Base-by-base conservation (phyloP, 192 early-diverging fungal species). In the Gaertneriomyces sp. region DNA sequence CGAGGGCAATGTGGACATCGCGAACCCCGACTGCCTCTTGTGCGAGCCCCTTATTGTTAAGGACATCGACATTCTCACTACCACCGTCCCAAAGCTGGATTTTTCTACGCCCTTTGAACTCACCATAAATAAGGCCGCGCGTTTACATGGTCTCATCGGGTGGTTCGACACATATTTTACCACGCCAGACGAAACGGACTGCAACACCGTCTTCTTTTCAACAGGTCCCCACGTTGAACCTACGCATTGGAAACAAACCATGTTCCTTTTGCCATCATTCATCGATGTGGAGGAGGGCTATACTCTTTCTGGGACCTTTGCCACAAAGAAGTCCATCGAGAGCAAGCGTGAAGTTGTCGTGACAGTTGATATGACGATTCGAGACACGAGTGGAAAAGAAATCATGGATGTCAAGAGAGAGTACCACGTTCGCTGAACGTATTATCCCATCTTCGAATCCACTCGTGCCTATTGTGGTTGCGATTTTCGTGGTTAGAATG, bases 211-310 rank as follows among this genome's bases (percentile, higher is more conserved):
- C 7, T 47, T 55, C 45, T 87, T 92, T 68, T 87, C 86, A 1
- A 94, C 90, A 1, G 85, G 88, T 0, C 91, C 93, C 7, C 75
- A 81, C 51, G 85, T 85, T 33, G 85, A 81, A 60, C 84, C 88
- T 42, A 97, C 94, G n/a, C 96, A 98, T 80, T 98, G 96, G 96
- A 96, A 94, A 82, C 94, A 97, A 76, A 93, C 92, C 0, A 70
- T 89, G 14, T 96, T 98, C 77, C 25, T 33, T 33, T 33, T 33
- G 25, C 25, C 25, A 33, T 33, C 25, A 33, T 33, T 33, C 25
- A 33, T 33, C 25, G 25, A 33, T 33, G 25, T 33, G 25, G 25
- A 33, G 25, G 25, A 33, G 25, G 25, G 25, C 25, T 33, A 33
- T 2, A 33, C 2, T 33, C 25, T 33, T 33, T 33, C 25, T 33